Base-by-base conservation (phyloP, 345 rosid genomes). In the Populus alba region DNA sequence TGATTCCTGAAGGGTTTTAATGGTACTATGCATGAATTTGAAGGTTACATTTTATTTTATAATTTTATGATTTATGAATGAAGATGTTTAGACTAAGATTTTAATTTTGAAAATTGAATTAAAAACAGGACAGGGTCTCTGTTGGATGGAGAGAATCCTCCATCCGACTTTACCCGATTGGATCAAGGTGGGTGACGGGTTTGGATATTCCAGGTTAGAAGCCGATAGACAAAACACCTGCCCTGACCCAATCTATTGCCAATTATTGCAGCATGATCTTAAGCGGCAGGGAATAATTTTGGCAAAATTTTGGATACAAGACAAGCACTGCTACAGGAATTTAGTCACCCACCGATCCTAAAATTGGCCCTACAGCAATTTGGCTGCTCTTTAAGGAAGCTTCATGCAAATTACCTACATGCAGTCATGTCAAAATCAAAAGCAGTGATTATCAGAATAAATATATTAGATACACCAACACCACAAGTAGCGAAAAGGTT, bases 321-420 rank as follows among this genome's bases (percentile, higher is more conserved):
- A 70, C 75, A 59, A n/a, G 68, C 6, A 53, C 76, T n/a, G 15
- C 66, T 13, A 75, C 41, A 63, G 8, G 61, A 23, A 3, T 43
- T 65, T 39, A 59, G 17, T 68, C 29, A 37, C 59, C 45, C 35
- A 37, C 25, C 35, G 8, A 55, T 57, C 7, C 67, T 70, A 1
- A 35, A 29, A 47, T 12, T 73, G 82, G 43, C 70, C 85, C 77
- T 38, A 78, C 77, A 6, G 1, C 8, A 25, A 41, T 77, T 77
- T 65, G 72, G 79, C 68, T 66, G 65, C 69, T 55, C 75, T 47
- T 12, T 41, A 33, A 74, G 76, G 87, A 82, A 85, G 83, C 67
- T 85, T 85, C 87, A 38, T 82, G 59, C 68, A 57, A 27, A 69
- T 45, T 27, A 5, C 62, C 23, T 61, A 43, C 17, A 13, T 63